Conservation (phyloP, 2,329 filamentous ascomycete species). For the Calonectria multiphialidica region DNA sequence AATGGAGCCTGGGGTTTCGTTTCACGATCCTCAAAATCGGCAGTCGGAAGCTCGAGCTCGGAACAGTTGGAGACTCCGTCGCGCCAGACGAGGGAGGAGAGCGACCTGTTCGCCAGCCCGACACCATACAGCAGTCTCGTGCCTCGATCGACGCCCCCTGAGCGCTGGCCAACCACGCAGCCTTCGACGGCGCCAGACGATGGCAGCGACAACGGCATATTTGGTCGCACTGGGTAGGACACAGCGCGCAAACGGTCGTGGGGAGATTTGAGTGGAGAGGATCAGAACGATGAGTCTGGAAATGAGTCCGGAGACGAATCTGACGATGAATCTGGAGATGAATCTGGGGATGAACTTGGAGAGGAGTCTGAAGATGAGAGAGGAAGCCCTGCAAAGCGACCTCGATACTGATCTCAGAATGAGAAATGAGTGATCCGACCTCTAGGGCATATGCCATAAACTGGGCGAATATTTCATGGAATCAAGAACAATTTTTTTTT, state of each 20-base stretch:
- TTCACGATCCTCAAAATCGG: background rate
- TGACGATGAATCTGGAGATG: background rate
- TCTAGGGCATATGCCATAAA: background rate
- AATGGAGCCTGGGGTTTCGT: background rate
- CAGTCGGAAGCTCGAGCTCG: background rate
- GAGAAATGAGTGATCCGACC: background rate
- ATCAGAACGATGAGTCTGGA: background rate
- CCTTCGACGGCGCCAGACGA: background rate
- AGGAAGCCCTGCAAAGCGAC: background rate
- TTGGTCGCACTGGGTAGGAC: background rate
- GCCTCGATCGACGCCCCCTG: background rate
- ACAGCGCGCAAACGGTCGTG: conserved; percentile 13
- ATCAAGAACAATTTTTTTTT: background rate
- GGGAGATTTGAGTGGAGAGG: background rate
- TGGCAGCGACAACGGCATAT: background rate
- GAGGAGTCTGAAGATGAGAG: background rate
- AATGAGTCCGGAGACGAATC: background rate
- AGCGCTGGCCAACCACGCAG: background rate
- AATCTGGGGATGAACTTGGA: background rate
- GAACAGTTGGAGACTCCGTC: background rate
- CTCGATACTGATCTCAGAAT: background rate
- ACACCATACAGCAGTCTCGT: conserved; percentile 23
- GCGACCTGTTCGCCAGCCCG: conserved; percentile 30
- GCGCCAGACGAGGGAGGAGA: conserved; percentile 25
- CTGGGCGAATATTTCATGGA: background rate